Evolutionary conservation across 2,329 filamentous ascomycete species (phyloP).

Genomic region (Fulvia fulva): DNA sequence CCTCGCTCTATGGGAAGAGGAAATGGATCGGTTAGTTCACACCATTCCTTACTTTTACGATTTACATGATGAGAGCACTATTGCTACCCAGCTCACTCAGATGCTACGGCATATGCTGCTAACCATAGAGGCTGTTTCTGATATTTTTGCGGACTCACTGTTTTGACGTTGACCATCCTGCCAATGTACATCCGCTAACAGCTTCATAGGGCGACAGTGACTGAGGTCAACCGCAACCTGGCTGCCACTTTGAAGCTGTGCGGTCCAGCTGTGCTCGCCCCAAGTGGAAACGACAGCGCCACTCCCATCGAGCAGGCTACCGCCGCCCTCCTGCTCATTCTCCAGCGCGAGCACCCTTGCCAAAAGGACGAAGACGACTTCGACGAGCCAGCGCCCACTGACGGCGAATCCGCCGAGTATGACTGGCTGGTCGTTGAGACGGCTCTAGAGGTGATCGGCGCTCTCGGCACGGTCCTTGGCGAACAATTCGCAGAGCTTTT

Average conservation of each 20-base stretch:
- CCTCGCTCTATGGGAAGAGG: slow-evolving; percentile 79
- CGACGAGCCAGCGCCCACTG: slow-evolving; percentile 66
- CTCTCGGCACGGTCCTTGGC: slow-evolving; percentile 77
- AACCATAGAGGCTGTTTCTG: slow-evolving; percentile 48
- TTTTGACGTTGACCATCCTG: slow-evolving; percentile 27
- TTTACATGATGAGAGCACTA: slow-evolving; percentile 73
- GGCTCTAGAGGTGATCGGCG: slow-evolving; percentile 83
- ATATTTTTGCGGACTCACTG: slow-evolving; percentile 23
- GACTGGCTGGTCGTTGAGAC: slow-evolving; percentile 97
- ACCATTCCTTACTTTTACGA: slow-evolving; percentile 13
- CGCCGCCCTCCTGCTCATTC: slow-evolving; percentile 69
- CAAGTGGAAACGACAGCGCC: slow-evolving; percentile 55
- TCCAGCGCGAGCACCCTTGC: slow-evolving; percentile 87
- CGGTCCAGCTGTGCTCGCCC: slow-evolving; percentile 76
- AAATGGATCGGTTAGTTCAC: slow-evolving; percentile 81
- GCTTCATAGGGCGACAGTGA: slow-evolving; percentile 69
- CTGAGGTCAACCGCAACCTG: slow-evolving; percentile 91
- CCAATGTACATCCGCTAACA: slow-evolving; percentile 40
- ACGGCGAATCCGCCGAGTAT: slow-evolving; percentile 81
- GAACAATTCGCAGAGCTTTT: slow-evolving; percentile 78
- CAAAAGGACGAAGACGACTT: slow-evolving; percentile 85
- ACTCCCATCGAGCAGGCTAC: slow-evolving; percentile 57
- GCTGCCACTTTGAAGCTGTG: slow-evolving; percentile 86
- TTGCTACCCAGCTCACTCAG: slow-evolving; percentile 99
- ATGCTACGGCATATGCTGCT: slow-evolving; percentile 56